Base-by-base conservation (phyloP, 1,284 basidiomycete species). In the Clitocybe nebularis region DNA sequence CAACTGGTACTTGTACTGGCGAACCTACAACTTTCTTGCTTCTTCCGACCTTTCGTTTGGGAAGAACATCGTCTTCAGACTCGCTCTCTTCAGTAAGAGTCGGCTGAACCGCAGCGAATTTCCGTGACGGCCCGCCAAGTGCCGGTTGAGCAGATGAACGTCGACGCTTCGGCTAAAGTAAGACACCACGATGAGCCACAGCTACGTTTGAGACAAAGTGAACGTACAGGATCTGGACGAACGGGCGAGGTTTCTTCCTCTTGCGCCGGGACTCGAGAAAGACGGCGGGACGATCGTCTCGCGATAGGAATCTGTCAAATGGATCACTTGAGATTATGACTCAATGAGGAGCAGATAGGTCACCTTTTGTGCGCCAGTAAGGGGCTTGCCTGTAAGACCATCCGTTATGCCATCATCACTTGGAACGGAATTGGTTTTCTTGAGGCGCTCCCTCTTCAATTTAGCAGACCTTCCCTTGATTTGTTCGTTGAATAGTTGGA, bases 401-500 rank as follows among this genome's bases (percentile, higher is more conserved):
- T 91, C 84, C 29, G 69, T 78, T 45, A 91, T 90, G 3, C 88
- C 88, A 47, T 87, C 80, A 44, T 87, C 82, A 55, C 86, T 89
- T 3, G 88, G 79, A 44, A 75, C 60, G 49, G 84, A 83, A 49
- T 80, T 79, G 59, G 81, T 75, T 54, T 74, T 74, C 64, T 80
- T 77, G 39, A 81, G 48, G 33, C 80, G 69, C 49, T 89, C 81
- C 51, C 77, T 82, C 59, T 78, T 79, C 41, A 86, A 64, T 52
- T 80, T 82, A 13, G 64, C 59, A 4, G 76, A 70, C 43, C 77
- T 77, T 5, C 81, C 68, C 53, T 77, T 80, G 52, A 97, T 77
- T 61, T 90, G 73, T 24, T 82, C 72, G 46, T 91, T 80, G 65
- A 93, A 98, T 3, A 84, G 67, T 28, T 80, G 71, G 7, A 97